A percentile compares a stretch with the other conserved stretches of the same genome.
Conservation (phyloP, 108 stramenopile genomes). For the Nitzschia inconspicua region DNA sequence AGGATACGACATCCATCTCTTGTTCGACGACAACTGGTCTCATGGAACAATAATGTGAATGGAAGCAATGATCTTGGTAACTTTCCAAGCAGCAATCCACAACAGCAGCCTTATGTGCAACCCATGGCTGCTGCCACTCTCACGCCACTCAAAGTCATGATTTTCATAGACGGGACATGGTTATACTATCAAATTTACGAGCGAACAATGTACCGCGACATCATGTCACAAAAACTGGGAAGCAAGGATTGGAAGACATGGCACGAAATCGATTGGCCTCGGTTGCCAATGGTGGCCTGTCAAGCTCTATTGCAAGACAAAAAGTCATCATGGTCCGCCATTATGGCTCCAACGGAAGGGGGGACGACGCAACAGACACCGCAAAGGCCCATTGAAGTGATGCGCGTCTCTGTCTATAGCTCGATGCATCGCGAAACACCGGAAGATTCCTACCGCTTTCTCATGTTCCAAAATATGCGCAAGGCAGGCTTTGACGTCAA, state of each 20-base stretch:
- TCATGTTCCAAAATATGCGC: constrained; percentile 80
- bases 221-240: constrained; percentile 63
- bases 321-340: constrained; percentile 29
- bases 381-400: constrained; percentile 72
- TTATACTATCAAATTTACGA: constrained; percentile 75
- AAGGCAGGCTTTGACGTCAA: constrained; percentile 76
- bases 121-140: constrained; percentile 9
- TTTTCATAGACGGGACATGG: constrained; percentile 93
- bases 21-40: no score
- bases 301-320: constrained; percentile 50
- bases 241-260: constrained; percentile 61
- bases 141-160: constrained; percentile 78
- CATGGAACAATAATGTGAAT: no score
- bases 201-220: constrained; percentile 29
- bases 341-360: neutral
- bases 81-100: no score
- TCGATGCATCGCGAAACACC: constrained; percentile 65
- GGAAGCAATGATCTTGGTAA: no score
- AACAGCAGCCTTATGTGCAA: neutral
- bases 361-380: constrained; percentile 31
- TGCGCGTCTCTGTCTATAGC: constrained; percentile 73
- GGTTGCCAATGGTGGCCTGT: constrained; percentile 58
- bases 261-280: constrained; percentile 68
- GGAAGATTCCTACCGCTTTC: constrained; percentile 51
- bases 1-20: no score